Evolutionary conservation across 352 stramenopile genomes (phyloP).

Genomic region (Blastocystis sp.): DNA sequence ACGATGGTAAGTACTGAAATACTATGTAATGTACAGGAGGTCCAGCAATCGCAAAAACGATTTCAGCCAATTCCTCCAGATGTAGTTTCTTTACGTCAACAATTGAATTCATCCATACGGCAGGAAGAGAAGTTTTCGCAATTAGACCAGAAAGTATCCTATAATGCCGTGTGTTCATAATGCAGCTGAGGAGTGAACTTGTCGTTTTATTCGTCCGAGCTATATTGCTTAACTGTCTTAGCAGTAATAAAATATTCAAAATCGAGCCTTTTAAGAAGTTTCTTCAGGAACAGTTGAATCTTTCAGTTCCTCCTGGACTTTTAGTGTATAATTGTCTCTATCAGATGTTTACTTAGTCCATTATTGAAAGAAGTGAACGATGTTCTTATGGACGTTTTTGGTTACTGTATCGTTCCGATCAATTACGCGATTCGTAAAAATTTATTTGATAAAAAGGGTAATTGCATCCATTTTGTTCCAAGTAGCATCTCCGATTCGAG

Average conservation of each 20-base stretch:
- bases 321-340: background rate
- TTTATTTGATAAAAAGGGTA: background rate
- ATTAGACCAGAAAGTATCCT: background rate
- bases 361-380: constrained; percentile 8
- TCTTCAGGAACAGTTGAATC: constrained; percentile 24
- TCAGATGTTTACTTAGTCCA: background rate
- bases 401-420: constrained; percentile 37
- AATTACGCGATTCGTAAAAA: background rate
- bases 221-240: background rate
- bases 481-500: background rate
- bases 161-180: background rate
- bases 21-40: too few species aligned
- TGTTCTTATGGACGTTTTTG: constrained; percentile 2
- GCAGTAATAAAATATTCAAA: constrained; percentile 26
- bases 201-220: background rate
- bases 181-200: background rate
- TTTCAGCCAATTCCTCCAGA: background rate
- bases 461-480: background rate
- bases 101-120: background rate
- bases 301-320: background rate
- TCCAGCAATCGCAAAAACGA: too few species aligned
- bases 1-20: too few species aligned
- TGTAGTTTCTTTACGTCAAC: background rate
- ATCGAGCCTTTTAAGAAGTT: constrained; percentile 25
- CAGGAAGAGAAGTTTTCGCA: background rate